Evolutionary conservation across 331 rosid genomes (phyloP).

Genomic region (Telfairia occidentalis): DNA sequence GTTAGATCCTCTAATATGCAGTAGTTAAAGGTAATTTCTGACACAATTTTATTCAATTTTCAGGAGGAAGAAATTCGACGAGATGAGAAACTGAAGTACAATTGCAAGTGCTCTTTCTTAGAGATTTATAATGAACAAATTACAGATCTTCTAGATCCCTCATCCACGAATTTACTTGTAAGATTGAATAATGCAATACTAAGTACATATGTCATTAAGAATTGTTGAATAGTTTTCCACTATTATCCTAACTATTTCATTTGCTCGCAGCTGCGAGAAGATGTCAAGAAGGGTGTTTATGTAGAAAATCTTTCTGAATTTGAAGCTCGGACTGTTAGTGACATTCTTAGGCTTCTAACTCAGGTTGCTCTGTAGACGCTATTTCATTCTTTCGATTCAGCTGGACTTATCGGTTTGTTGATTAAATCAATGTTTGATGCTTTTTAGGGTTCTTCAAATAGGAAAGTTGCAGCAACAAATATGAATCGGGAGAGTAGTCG

Average conservation of each 20-base stretch:
- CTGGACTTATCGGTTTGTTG: neutral
- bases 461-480: slow-evolving; percentile 94
- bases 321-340: slow-evolving; percentile 70
- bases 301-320: slow-evolving; percentile 92
- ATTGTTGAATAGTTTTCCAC: slow-evolving; percentile 9
- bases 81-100: slow-evolving; percentile 76
- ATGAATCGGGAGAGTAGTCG: slow-evolving; percentile 99
- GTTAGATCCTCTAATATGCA: slow-evolving; percentile 9
- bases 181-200: slow-evolving; percentile 23
- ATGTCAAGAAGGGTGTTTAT: slow-evolving; percentile 79
- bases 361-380: slow-evolving; percentile 40
- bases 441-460: slow-evolving; percentile 86
- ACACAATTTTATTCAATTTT: slow-evolving; percentile 22
- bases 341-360: slow-evolving; percentile 66
- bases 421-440: slow-evolving; percentile 23
- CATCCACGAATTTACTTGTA: slow-evolving; percentile 79
- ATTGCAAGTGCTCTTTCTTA: slow-evolving; percentile 94
- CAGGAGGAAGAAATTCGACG: slow-evolving; percentile 95
- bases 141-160: slow-evolving; percentile 89
- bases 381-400: neutral
- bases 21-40: neutral
- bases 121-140: slow-evolving; percentile 96
- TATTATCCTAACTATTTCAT: neutral
- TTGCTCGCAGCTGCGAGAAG: slow-evolving; percentile 63
- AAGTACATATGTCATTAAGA: slow-evolving; percentile 1